phyloP scores from a whole-genome alignment of 306 rosid species.

The Cicer pinnatifidum region DNA sequence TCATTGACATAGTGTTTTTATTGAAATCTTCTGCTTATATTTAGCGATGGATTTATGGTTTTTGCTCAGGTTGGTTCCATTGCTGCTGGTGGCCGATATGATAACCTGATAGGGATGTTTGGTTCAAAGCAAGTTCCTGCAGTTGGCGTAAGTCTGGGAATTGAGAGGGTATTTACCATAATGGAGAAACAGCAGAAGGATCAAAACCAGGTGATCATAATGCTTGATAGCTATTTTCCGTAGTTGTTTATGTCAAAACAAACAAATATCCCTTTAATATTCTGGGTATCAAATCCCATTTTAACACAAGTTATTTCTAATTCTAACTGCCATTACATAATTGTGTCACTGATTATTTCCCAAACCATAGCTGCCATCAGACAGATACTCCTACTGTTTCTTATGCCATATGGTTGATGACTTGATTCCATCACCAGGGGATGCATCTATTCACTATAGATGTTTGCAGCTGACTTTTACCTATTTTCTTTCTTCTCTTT shows the following conservation, averaged over 20 bases:
- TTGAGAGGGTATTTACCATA: conserved; percentile 87
- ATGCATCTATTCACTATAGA: neutral
- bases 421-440: neutral
- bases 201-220: conserved; percentile 71
- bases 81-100: conserved; percentile 94
- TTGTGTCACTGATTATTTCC: neutral
- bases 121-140: conserved; percentile 89
- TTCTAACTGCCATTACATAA: neutral
- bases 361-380: neutral
- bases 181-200: conserved; percentile 78
- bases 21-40: conserved; percentile 2
- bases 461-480: neutral
- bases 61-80: conserved; percentile 83
- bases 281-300: conserved; percentile 12
- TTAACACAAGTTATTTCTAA: neutral
- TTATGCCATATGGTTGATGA: neutral
- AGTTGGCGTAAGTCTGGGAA: conserved; percentile 97
- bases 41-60: conserved; percentile 25
- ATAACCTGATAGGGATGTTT: conserved; percentile 91
- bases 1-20: neutral
- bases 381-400: neutral
- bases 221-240: conserved; percentile 5
- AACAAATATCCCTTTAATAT: conserved; percentile 23
- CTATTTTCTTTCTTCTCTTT: neutral
- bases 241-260: conserved; percentile 6